Base-by-base conservation (phyloP, 441 rosid genomes). In the Arabidopsis hybrid region DNA sequence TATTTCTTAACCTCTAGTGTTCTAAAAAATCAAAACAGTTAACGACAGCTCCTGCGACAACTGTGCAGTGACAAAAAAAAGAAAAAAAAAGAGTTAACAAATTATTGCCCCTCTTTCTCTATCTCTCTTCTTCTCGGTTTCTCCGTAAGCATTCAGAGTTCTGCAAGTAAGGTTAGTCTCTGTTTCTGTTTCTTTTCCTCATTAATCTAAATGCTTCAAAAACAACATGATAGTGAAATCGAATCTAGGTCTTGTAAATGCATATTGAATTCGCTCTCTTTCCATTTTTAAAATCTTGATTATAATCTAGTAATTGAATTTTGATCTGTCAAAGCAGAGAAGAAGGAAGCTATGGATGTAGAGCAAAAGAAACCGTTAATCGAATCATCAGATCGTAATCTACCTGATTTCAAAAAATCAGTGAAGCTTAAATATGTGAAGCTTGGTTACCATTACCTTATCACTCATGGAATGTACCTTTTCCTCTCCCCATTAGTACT, bases 401-500 rank as follows among this genome's bases (percentile, higher is more conserved):
- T 86, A 45, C 90, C 90, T 2, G 90, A 86, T 76, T 84, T 86
- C 71, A 84, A 83, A 69, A 83, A 78, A 63, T 86, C 90, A 4
- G 52, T 86, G 38, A 86, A 84, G 74, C 78, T 86, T n/a, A 86
- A 84, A 49, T 84, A 86, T 36, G 88, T 84, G 61, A 86, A 86
- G 78, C 90, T 86, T 31, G 90, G 90, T 40, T 86, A 86, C 62
- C 88, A 86, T 72, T 81, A 79, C 79, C 79, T 86, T 13, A 84
- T 86, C 70, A 84, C 88, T n/a, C 90, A 86, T 81, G 86, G 85
- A 60, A 84, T 86, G 90, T 83, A 75, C 76, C 90, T 83, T 16
- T 76, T 82, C 69, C 78, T 86, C 39, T 67, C 85, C 11, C 88
- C 86, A 59, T 66, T 84, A 10, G 71, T 83, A 1, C 80, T 72